Percentiles rank a stretch among this genome's conserved stretches.
phyloP scores from a whole-genome alignment of 2,329 filamentous ascomycete species.

The Scedosporium dehoogii region DNA sequence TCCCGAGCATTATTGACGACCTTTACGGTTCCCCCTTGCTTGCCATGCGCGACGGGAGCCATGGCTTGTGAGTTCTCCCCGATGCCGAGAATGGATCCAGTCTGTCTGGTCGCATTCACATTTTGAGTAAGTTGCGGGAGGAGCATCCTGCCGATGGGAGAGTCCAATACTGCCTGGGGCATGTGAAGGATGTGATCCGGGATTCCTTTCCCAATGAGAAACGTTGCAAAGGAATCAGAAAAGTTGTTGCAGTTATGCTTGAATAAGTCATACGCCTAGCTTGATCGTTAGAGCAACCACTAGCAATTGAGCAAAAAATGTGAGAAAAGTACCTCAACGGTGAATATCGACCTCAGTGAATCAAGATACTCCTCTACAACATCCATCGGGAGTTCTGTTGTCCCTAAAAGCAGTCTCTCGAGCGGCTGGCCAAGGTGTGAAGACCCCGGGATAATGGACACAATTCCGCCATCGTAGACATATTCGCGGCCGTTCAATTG shows the following conservation, averaged over 20 bases:
- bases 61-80: constrained; percentile 22
- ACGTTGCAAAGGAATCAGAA: constrained; percentile 83
- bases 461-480: constrained; percentile 79
- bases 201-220: constrained; percentile 79
- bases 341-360: constrained; percentile 74
- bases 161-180: constrained; percentile 74
- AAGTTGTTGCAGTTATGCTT: constrained; percentile 98
- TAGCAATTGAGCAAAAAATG: no score
- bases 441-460: constrained; percentile 66
- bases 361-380: constrained; percentile 81
- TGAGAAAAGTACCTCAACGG: constrained; percentile 49
- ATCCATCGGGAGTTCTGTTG: constrained; percentile 68
- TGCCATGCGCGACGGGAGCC: constrained; percentile 17
- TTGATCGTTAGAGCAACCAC: neutral
- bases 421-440: constrained; percentile 84
- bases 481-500: constrained; percentile 81
- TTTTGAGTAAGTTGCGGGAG: constrained; percentile 55
- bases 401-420: constrained; percentile 64
- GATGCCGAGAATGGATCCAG: constrained; percentile 43
- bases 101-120: constrained; percentile 37
- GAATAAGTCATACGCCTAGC: constrained; percentile 74
- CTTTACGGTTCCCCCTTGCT: constrained; percentile 5
- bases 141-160: constrained; percentile 81
- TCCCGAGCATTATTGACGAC: neutral
- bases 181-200: constrained; percentile 78